These are phyloP conservation scores for Solanum bulbocastanum DNA, from an alignment of 257 asterid species.

Conservation along the genomic window DNA sequence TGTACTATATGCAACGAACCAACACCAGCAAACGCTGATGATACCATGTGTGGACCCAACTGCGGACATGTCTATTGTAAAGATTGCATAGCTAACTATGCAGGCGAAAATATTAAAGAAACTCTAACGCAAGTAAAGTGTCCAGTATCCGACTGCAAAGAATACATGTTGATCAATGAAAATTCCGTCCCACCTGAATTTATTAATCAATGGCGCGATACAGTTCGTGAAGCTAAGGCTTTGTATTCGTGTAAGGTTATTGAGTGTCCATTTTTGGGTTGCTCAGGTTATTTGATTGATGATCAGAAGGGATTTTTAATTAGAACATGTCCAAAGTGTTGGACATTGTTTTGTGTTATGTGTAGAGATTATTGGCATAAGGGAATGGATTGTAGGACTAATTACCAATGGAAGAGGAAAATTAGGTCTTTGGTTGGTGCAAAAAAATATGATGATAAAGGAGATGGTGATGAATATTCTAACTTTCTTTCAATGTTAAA, in stretches of 20 bases:
- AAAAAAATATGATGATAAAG: background rate
- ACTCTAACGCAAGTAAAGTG: background rate
- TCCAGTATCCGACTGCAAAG: background rate
- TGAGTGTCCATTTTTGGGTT: background rate
- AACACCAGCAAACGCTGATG: no score
- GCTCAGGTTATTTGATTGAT: background rate
- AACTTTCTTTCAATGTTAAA: background rate
- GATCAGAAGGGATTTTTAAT: background rate
- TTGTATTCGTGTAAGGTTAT: background rate
- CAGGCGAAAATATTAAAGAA: background rate
- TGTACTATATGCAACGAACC: background rate
- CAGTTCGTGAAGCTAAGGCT: background rate
- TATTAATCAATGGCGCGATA: background rate
- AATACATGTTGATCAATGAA: background rate
- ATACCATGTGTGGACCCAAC: background rate
- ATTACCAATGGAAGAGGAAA: background rate
- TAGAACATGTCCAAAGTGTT: slow-evolving; percentile 2
- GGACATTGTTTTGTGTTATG: background rate
- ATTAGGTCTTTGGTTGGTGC: background rate
- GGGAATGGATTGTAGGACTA: background rate
- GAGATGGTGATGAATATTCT: background rate
- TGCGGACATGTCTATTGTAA: background rate
- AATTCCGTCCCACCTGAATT: background rate
- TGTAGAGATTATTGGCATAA: slow-evolving; percentile 1
- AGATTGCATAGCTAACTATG: background rate